These are phyloP conservation scores for Apocynum venetum DNA, from an alignment of 257 asterid genomes.

Conservation along the genomic window DNA sequence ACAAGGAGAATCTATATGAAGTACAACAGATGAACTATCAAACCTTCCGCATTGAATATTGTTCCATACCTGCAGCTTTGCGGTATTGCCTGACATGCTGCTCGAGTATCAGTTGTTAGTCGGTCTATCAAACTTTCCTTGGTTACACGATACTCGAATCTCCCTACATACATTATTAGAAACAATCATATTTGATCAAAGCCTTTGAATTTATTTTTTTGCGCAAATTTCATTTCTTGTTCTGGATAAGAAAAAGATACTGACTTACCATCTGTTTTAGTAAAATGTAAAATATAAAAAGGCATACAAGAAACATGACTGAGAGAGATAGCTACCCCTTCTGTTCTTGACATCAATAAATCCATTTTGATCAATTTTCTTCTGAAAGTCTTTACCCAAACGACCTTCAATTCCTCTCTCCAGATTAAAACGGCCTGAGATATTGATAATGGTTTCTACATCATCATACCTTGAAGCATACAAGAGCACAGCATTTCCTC, in stretches of 20 bases:
- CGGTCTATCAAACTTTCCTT: constrained; percentile 77
- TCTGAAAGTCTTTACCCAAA: constrained; percentile 62
- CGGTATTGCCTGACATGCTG: constrained; percentile 55
- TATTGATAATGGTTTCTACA: constrained; percentile 49
- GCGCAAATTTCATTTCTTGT: background rate
- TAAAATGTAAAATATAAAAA: background rate
- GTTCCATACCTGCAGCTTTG: constrained; percentile 56
- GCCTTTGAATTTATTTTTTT: background rate
- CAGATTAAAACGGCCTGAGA: constrained; percentile 79
- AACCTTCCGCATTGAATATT: background rate
- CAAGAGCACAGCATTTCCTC: constrained; percentile 89
- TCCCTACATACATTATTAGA: constrained; percentile 48
- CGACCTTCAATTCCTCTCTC: constrained; percentile 82
- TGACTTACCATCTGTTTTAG: background rate
- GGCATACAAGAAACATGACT: background rate
- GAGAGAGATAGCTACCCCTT: constrained; percentile 42
- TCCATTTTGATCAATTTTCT: constrained; percentile 52
- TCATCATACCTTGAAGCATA: constrained; percentile 65
- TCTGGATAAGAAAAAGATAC: constrained; percentile 1
- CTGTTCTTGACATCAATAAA: constrained; percentile 65
- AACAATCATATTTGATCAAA: constrained; percentile 1
- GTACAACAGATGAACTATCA: background rate
- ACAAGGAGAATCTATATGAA: background rate
- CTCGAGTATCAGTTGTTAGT: constrained; percentile 52
- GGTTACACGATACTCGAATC: constrained; percentile 58